Evolutionary conservation across 768 basidiomycete genomes (phyloP).

Genomic region (Botryobasidium botryosum): DNA sequence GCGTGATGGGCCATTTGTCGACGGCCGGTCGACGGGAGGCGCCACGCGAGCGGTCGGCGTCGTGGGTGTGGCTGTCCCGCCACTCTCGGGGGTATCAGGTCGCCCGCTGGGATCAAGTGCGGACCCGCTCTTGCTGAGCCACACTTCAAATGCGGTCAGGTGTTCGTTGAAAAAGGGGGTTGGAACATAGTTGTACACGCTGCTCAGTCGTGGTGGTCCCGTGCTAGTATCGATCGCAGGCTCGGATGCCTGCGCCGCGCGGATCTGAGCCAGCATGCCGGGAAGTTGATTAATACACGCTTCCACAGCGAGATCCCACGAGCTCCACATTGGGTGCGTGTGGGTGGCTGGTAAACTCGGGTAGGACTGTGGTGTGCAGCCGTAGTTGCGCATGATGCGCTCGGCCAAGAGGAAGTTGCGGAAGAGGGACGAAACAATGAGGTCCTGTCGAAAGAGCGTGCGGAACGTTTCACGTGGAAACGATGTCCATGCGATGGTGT

Average conservation of each 20-base stretch:
- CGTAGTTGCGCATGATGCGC: slow-evolving; percentile 93
- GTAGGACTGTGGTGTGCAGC: slow-evolving; percentile 88
- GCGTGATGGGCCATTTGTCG: slow-evolving; percentile 13
- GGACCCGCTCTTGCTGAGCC: slow-evolving; percentile 88
- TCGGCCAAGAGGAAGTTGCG: slow-evolving; percentile 95
- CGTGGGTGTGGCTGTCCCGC: neutral
- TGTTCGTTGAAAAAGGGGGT: slow-evolving; percentile 93
- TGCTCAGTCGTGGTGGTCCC: too few species aligned
- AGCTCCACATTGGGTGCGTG: slow-evolving; percentile 89
- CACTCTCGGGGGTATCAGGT: neutral
- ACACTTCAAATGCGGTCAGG: slow-evolving; percentile 92
- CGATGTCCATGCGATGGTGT: slow-evolving; percentile 98
- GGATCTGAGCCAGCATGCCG: slow-evolving; percentile 33
- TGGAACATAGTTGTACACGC: slow-evolving; percentile 59
- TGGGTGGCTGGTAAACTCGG: slow-evolving; percentile 91
- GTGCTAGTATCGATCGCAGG: slow-evolving; percentile 18
- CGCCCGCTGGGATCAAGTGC: slow-evolving; percentile 65
- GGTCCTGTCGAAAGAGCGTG: slow-evolving; percentile 83
- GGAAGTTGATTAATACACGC: slow-evolving; percentile 88
- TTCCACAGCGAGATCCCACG: slow-evolving; percentile 96
- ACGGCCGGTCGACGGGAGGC: neutral
- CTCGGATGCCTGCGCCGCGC: slow-evolving; percentile 13
- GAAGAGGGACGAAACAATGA: slow-evolving; percentile 90
- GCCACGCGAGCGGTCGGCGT: neutral
- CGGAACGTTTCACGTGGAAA: slow-evolving; percentile 90